phyloP scores from a whole-genome alignment of 192 early-diverging fungal species.

The Helicostylum pulchrum region DNA sequence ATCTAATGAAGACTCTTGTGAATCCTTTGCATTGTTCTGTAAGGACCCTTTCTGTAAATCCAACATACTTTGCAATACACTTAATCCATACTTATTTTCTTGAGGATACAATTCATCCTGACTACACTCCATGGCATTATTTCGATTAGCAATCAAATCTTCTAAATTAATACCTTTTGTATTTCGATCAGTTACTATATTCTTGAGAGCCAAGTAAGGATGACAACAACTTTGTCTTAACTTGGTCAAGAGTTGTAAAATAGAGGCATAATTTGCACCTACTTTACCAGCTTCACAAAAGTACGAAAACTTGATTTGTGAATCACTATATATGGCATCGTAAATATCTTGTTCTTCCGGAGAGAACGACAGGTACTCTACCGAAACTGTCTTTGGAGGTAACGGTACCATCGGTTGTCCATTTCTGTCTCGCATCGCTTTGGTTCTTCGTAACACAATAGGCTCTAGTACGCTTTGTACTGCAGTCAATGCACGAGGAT shows the following conservation, averaged over 20 bases:
- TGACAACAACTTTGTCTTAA: constrained; percentile 73
- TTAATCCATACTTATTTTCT: background rate
- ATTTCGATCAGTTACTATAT: constrained; percentile 19
- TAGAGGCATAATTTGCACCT: constrained; percentile 65
- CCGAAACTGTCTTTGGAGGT: constrained; percentile 59
- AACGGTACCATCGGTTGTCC: constrained; percentile 78
- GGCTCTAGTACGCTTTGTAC: constrained; percentile 72
- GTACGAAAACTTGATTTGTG: constrained; percentile 58
- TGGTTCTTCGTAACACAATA: constrained; percentile 83
- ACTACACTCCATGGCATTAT: background rate
- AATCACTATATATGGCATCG: constrained; percentile 60
- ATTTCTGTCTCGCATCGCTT: constrained; percentile 65
- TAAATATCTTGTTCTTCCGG: constrained; percentile 69
- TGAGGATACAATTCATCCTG: background rate
- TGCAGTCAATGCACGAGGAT: constrained; percentile 37
- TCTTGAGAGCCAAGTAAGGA: constrained; percentile 48
- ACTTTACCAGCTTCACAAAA: constrained; percentile 60
- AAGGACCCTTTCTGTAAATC: background rate
- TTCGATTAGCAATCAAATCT: constrained; percentile 41
- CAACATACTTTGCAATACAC: constrained; percentile 5
- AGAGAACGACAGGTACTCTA: constrained; percentile 62
- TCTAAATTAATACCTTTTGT: constrained; percentile 41
- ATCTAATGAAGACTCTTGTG: background rate
- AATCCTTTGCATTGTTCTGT: no score
- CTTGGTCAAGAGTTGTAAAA: constrained; percentile 58